Base-by-base conservation (phyloP, 306 rosid genomes). In the Cicer chorassanicum region DNA sequence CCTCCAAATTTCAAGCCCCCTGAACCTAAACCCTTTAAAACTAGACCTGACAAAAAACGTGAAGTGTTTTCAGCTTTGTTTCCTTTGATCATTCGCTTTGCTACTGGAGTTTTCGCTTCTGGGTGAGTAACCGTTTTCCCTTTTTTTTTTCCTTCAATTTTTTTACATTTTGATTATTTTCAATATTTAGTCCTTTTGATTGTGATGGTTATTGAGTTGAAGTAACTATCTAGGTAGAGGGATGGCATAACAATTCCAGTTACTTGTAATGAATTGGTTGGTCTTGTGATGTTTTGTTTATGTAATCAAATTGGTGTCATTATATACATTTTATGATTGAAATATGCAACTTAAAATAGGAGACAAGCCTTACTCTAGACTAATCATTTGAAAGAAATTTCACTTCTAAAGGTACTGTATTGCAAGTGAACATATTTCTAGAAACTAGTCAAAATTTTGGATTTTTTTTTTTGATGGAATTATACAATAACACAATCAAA, bases 1-100 rank as follows among this genome's bases (percentile, higher is more conserved):
- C 99, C 99, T 0, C 88, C 89, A 8, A 76, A 90, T 82, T 95
- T 95, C 93, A 95, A 89, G 83, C 74, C 91, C 53, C 99, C 99
- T 51, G 88, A 92, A 86, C 98, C 99, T 0, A 80, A 95, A 87
- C 89, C 85, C 65, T 95, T 95, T 66, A 80, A 65, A 14, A 85
- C 90, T 11, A 82, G 91, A 78, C 89, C 99, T 40, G 98, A 86
- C 36, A 81, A 87, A 83, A 12, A 51, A 14, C 12, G 6, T 67
- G 97, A 92, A 10, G 60, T 95, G 5, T 18, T 89, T 18, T 89
- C 88, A 66, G 93, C 99, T 64, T 38, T 79, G 18, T 84, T 95
- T 82, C 86, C 96, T 13, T 24, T 95, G 74, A 0, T 92, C 42
- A 81, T 92, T 69, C 95, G 99, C 41, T 82, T 95, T 49, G 99